phyloP scores from a whole-genome alignment of 345 rosid genomes.

The Cochlearia excelsa region DNA sequence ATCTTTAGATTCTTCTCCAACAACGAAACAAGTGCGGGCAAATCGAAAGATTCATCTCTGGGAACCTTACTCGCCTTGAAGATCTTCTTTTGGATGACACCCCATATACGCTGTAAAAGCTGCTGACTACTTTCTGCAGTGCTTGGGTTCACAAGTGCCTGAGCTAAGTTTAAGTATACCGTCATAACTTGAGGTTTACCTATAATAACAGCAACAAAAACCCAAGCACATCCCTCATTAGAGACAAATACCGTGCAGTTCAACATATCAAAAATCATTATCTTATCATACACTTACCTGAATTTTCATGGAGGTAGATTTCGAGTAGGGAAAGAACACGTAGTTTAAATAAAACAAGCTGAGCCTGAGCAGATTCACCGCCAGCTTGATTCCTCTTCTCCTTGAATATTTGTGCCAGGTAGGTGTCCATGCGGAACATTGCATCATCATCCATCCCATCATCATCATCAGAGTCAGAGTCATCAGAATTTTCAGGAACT shows the following conservation, averaged over 20 bases:
- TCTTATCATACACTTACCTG: conserved; percentile 47
- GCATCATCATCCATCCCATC: conserved; percentile 96
- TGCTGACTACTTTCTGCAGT: conserved; percentile 79
- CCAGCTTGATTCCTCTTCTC: conserved; percentile 88
- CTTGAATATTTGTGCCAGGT: conserved; percentile 82
- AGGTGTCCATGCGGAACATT: conserved; percentile 93
- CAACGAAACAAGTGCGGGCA: conserved; percentile 55
- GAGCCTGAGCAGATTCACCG: conserved; percentile 87
- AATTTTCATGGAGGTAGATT: conserved; percentile 86
- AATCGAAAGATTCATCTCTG: conserved; percentile 49
- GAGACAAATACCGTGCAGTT: not conserved
- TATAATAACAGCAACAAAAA: conserved; percentile 35
- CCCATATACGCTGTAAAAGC: conserved; percentile 92
- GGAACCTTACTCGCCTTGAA: conserved; percentile 81
- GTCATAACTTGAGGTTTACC: conserved; percentile 79
- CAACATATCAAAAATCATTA: conserved; percentile 3
- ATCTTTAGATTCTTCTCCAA: conserved; percentile 74
- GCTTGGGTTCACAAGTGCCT: conserved; percentile 67
- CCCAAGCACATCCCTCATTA: conserved; percentile 1
- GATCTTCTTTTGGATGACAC: conserved; percentile 81
- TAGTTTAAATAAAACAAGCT: conserved; percentile 85
- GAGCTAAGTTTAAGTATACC: conserved; percentile 77
- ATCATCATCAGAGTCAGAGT: conserved; percentile 63
- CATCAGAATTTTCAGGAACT: conserved; percentile 59
- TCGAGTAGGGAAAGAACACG: conserved; percentile 92